Evolutionary conservation across 2,329 filamentous ascomycete species (phyloP), one percentile per base, ranked within the genome.

Genomic region (Lachnellula suecica): DNA sequence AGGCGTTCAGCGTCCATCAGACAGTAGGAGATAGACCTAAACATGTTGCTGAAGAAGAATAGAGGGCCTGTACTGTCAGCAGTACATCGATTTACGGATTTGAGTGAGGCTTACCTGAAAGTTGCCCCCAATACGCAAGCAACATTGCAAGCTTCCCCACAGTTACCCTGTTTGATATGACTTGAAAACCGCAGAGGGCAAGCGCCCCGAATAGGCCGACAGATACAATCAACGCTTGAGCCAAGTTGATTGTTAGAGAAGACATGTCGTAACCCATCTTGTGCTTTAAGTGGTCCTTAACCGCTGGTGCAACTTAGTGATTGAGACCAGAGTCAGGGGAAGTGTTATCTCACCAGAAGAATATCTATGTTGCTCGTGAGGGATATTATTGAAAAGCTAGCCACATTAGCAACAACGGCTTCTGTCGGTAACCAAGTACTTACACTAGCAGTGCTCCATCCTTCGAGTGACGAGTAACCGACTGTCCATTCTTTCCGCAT

Each of bases 1-100:
- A 87, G 70, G 4, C 82, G 76, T 61, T 89, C 85, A 0, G 85
- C 83, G 60, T 88, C 82, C 34, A 88, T 79, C 23, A 89, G 69
- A 44, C 81, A 77, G 10, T 75, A 73, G 0, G 75, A 75, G 11
- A 79, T 75, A 17, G 77, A 74, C 3, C 75, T 75, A 49, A 68
- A 75, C 22, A 81, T 69, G 9, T 66, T 71, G 37, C 73, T 75
- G 7, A 62, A 65, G 3, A 68, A 64, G 2, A 72, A 69, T 44
- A 70, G 67, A 7, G 66, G 65, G 22, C 56, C 67, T 62, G 59
- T 53, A 23, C 62, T 45, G 9, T 44, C 22, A 58, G 61, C 38
- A 65, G 53, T 46, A 64, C 62, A 15, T 60, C 19, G 10, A 5
- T 17, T 40, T n/a, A 43, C 34, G 22, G 44, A 50, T 19, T 53